Conservation (phyloP, 768 basidiomycete genomes). For the Mycena rosella region DNA sequence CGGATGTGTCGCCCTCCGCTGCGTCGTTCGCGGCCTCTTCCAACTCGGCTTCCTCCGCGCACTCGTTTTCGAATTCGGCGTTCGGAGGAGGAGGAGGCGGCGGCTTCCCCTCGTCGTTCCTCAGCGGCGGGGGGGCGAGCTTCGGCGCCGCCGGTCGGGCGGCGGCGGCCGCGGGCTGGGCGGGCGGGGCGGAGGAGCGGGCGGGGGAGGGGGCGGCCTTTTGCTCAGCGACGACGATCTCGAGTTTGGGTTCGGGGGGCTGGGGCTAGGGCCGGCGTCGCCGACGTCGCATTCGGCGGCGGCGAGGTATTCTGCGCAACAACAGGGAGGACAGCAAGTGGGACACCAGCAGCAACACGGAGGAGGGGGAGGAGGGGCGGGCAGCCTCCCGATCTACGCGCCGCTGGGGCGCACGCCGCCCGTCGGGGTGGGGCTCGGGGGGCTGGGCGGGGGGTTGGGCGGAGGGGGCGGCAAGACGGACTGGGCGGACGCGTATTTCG, state of each 20-base stretch:
- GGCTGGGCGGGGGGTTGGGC: neutral
- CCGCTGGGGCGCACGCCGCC: constrained; percentile 75
- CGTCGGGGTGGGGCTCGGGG: no score
- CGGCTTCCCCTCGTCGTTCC: no score
- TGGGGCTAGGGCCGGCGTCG: constrained; percentile 50
- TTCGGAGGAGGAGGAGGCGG: no score
- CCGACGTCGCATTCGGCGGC: no score
- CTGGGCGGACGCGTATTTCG: constrained; percentile 36
- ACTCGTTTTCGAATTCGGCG: neutral
- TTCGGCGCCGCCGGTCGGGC: no score
- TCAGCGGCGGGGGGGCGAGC: no score
- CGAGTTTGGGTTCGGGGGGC: constrained; percentile 51
- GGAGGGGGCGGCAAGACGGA: neutral
- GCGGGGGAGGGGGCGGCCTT: constrained; percentile 69
- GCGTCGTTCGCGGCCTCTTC: neutral
- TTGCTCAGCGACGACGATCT: constrained; percentile 86
- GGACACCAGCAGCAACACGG: neutral
- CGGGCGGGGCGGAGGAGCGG: neutral
- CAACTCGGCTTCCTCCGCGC: neutral
- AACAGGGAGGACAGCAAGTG: constrained; percentile 57
- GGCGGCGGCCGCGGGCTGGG: no score
- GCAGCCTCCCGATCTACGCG: constrained; percentile 81
- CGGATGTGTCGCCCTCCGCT: neutral
- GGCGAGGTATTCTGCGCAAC: no score
- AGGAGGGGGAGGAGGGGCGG: constrained; percentile 43